Base-by-base conservation (phyloP, 2,329 filamentous ascomycete species). In the Aspergillus ustus region DNA sequence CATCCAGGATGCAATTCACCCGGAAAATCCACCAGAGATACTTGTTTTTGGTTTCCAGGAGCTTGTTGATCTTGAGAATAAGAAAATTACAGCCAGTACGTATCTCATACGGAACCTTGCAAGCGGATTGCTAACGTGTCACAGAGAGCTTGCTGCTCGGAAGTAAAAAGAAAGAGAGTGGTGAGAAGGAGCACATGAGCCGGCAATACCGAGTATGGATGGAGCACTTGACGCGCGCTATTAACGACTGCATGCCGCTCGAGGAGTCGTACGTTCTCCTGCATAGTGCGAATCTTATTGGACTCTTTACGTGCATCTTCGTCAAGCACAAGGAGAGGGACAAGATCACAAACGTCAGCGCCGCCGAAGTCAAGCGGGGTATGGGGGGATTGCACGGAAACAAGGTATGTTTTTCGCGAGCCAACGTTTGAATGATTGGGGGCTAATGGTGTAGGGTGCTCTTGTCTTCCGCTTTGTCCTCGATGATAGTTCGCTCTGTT, bases 31-130 rank as follows among this genome's bases (percentile, higher is more conserved):
- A 7, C 92, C 95, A 0, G 95, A 98, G 69, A 93, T 99, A 53
- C 80, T 98, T 2, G 87, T 98, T 0, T 99, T 99, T 81, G 94
- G 93, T 1, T 99, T 99, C 76, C 95, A 99, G 76, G 95, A 99
- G 77, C 84, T 99, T n/a, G 95, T 99, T 4, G 95, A 99, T 72
- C 83, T 99, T 7, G 95, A 99, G 75, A 92, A 99, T 79, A 98
- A 98, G 80, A 96, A 93, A 68, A 91, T 96, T 54, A 98, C 94
- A 22, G 95, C 95, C n/a, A 97, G 88, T 87, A 77, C 72, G 84
- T 83, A 61, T 55, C 8, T 55, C 1, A 28, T 34, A 19, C 19
- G 25, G 52, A 4, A 19, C 8, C n/a, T n/a, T 22, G 50, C 2
- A 8, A 11, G 15, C 29, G 11, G 7, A 20, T 28, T 59, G 56